phyloP scores from a whole-genome alignment of 1,139 yeast species.

The Debaryomycetaceae sp. region DNA sequence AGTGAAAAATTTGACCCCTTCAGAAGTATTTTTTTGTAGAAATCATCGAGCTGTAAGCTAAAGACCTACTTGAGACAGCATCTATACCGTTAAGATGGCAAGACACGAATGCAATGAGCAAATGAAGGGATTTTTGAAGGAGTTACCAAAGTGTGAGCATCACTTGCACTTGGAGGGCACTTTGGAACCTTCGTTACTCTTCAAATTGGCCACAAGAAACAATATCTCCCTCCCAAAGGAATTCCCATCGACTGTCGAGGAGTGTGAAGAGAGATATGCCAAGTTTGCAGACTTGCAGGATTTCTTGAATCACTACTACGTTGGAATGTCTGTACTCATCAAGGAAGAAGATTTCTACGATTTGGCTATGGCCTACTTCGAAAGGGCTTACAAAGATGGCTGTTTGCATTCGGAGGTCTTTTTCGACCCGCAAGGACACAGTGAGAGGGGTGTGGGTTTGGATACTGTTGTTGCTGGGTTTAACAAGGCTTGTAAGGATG shows the following conservation, averaged over 20 bases:
- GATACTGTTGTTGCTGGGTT: slow-evolving; percentile 64
- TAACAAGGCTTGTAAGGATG: slow-evolving; percentile 58
- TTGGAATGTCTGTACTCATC: slow-evolving; percentile 71
- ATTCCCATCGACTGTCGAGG: slow-evolving; percentile 55
- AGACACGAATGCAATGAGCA: slow-evolving; percentile 15
- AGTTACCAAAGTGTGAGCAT: slow-evolving; percentile 79
- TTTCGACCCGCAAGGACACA: slow-evolving; percentile 83
- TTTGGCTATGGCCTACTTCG: slow-evolving; percentile 71
- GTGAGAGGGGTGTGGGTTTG: slow-evolving; percentile 58
- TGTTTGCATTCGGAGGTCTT: slow-evolving; percentile 67
- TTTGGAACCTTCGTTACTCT: slow-evolving; percentile 64
- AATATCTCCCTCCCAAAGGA: slow-evolving; percentile 51
- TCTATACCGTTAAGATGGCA: neutral
- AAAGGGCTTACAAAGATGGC: slow-evolving; percentile 58
- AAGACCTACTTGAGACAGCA: neutral
- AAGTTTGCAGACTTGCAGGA: slow-evolving; percentile 68
- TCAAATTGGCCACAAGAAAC: slow-evolving; percentile 61
- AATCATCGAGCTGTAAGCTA: neutral
- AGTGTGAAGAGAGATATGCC: slow-evolving; percentile 55
- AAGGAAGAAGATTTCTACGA: slow-evolving; percentile 66
- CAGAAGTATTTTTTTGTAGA: neutral
- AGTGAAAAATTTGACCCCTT: neutral
- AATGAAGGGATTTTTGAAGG: slow-evolving; percentile 46
- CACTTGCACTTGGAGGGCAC: slow-evolving; percentile 83
- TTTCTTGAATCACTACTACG: slow-evolving; percentile 71